Percentiles rank a stretch among this genome's conserved stretches.
phyloP scores from a whole-genome alignment of 345 rosid species.

The Gossypium sturtianum region DNA sequence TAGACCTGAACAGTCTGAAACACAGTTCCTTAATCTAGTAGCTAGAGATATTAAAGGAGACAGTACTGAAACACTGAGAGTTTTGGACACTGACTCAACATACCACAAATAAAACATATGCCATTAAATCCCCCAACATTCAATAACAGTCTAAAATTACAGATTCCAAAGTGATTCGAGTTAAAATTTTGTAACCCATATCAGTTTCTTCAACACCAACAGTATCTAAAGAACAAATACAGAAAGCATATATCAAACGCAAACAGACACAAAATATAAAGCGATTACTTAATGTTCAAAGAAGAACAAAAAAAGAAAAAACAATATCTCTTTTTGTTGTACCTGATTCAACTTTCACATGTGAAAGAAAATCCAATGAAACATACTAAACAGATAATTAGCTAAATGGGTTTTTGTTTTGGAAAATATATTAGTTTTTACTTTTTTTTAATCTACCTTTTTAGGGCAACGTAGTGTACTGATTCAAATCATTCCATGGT shows the following conservation, averaged over 20 bases:
- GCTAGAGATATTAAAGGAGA: constrained; percentile 14
- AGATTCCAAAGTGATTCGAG: constrained; percentile 42
- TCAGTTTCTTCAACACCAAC: background rate
- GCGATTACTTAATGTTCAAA: constrained; percentile 17
- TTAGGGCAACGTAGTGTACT: constrained; percentile 44
- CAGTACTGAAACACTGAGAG: constrained; percentile 29
- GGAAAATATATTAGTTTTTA: constrained; percentile 6
- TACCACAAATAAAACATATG: constrained; percentile 42
- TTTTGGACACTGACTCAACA: constrained; percentile 34
- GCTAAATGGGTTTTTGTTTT: constrained; percentile 18
- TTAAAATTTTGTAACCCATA: too few species aligned
- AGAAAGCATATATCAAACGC: background rate
- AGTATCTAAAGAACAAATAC: background rate
- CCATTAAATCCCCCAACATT: constrained; percentile 10
- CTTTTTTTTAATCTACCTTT: constrained; percentile 15
- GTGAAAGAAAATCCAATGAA: constrained; percentile 16
- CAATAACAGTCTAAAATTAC: constrained; percentile 30
- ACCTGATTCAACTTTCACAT: constrained; percentile 21
- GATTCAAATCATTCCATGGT: constrained; percentile 42
- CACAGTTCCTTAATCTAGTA: constrained; percentile 20
- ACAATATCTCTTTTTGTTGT: constrained; percentile 4
- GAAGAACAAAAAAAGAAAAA: background rate
- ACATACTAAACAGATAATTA: constrained; percentile 25
- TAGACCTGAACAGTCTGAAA: constrained; percentile 25
- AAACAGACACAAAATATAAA: constrained; percentile 1